These are phyloP conservation scores for Melanogaster broomeanus DNA, from an alignment of 768 basidiomycete species.

Conservation along the genomic window DNA sequence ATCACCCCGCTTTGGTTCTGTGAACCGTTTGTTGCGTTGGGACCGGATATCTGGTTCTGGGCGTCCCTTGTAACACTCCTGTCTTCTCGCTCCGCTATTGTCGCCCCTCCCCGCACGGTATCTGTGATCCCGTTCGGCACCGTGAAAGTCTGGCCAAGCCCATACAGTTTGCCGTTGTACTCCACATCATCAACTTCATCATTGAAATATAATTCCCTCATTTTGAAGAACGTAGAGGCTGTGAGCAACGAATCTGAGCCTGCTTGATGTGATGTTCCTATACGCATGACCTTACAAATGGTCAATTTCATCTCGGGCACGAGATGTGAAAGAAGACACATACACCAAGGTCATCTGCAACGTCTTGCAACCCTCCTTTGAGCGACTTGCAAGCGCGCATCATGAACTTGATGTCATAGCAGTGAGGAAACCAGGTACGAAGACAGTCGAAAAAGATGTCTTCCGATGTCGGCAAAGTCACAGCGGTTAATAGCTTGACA, in stretches of 20 bases:
- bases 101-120: constrained; percentile 67
- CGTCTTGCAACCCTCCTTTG: constrained; percentile 90
- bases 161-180: constrained; percentile 82
- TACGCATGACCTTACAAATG: constrained; percentile 69
- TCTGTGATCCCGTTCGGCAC: constrained; percentile 67
- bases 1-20: constrained; percentile 47
- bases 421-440: constrained; percentile 89
- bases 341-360: constrained; percentile 95
- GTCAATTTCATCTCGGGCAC: background rate
- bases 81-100: constrained; percentile 82
- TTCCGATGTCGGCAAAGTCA: constrained; percentile 86
- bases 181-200: constrained; percentile 83
- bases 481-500: constrained; percentile 86
- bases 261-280: constrained; percentile 92
- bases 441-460: constrained; percentile 88
- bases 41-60: constrained; percentile 60
- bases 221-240: constrained; percentile 93
- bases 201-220: constrained; percentile 89
- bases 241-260: constrained; percentile 97
- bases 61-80: constrained; percentile 47
- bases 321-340: constrained; percentile 27
- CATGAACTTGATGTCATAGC: constrained; percentile 98
- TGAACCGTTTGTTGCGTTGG: constrained; percentile 33
- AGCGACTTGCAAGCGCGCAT: constrained; percentile 84
- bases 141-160: constrained; percentile 79